These are phyloP conservation scores for Phaeosphaeriaceae sp. DNA, from an alignment of 2,329 filamentous ascomycete genomes.

Conservation along the genomic window DNA sequence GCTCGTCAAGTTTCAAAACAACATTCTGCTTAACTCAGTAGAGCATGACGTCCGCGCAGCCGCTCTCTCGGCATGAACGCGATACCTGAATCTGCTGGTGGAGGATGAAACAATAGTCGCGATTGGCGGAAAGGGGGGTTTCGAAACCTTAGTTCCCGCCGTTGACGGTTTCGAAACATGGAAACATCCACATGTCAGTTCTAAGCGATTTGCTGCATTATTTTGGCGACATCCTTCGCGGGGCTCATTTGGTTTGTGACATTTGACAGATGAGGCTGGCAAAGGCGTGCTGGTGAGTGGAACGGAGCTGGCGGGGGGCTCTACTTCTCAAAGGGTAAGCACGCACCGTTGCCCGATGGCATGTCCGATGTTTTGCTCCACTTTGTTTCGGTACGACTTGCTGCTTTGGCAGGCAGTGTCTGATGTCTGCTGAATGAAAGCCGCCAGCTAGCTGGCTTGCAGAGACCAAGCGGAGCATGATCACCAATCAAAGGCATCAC, in stretches of 20 bases:
- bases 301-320: not conserved
- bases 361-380: not conserved
- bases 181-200: not conserved
- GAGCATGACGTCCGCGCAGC: constrained; percentile 9
- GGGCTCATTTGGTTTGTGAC: not conserved
- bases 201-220: not conserved
- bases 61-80: not conserved
- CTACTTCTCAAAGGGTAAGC: not conserved
- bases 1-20: constrained; percentile 9
- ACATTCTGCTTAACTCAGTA: constrained; percentile 7
- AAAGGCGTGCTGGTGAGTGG: not conserved
- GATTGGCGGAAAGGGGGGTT: constrained; percentile 3
- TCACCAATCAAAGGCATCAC: too few relatives aligned
- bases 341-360: not conserved
- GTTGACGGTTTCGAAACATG: constrained; percentile 24
- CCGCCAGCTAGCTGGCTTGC: too few relatives aligned
- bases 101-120: constrained; percentile 1
- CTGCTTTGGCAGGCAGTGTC: not conserved
- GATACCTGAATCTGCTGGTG: not conserved
- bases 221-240: not conserved
- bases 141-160: constrained; percentile 21
- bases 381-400: not conserved
- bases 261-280: not conserved
- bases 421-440: not conserved
- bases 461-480: not conserved